A percentile compares a stretch with the other conserved stretches of the same genome.
Conservation (phyloP, 441 rosid species). For the Corymbia citriodora region DNA sequence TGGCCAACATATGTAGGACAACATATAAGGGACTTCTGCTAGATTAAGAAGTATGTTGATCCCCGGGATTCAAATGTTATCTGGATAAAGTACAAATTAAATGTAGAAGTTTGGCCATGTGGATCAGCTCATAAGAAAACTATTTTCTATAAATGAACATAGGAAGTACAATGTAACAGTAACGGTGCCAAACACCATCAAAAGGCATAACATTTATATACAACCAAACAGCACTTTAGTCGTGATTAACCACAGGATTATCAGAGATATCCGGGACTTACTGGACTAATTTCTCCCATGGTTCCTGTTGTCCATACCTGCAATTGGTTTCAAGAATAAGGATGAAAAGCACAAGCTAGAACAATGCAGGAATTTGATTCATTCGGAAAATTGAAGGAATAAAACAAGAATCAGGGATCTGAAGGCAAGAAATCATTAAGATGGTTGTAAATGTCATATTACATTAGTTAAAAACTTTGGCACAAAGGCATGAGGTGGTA, state of each 20-base stretch:
- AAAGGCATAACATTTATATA: not conserved
- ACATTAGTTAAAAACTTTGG: not conserved
- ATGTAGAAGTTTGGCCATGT: not conserved
- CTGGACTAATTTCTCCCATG: constrained; percentile 89
- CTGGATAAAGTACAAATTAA: not conserved
- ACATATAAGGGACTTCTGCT: not conserved
- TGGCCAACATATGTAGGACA: not conserved
- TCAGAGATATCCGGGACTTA: constrained; percentile 15
- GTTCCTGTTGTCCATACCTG: constrained; percentile 98
- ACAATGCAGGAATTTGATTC: not conserved
- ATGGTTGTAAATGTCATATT: not conserved
- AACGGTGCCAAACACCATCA: not conserved
- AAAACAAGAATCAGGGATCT: not conserved
- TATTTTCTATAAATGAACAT: not conserved
- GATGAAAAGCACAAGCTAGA: not conserved
- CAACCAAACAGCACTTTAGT: not conserved
- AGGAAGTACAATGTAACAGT: not conserved
- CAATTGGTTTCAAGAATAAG: not conserved
- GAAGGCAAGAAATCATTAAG: not conserved
- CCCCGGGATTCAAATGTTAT: not conserved
- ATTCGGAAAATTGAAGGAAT: not conserved
- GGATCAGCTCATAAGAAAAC: not conserved
- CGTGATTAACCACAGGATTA: not conserved
- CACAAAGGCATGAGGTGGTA: not conserved
- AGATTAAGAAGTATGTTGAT: not conserved